Percentiles rank a stretch among this genome's conserved stretches.
These are phyloP conservation scores for Plantago ovata DNA, from an alignment of 257 asterid genomes.

Conservation along the genomic window DNA sequence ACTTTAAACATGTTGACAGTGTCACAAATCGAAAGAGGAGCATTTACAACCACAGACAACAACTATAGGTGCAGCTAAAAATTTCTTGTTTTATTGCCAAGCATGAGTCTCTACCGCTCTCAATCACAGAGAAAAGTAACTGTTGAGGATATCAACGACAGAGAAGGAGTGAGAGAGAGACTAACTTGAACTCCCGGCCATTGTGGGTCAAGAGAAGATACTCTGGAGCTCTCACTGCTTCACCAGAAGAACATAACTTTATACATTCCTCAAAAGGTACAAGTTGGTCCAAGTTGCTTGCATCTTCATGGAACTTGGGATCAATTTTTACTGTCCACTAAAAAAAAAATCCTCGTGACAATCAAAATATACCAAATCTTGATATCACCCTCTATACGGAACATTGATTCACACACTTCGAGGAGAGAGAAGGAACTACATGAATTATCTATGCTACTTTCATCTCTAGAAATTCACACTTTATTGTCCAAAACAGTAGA, in stretches of 20 bases:
- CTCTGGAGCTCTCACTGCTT: conserved; percentile 78
- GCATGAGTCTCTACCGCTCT: too few species aligned
- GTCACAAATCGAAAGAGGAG: conserved; percentile 2
- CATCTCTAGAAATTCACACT: not conserved
- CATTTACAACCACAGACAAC: not conserved
- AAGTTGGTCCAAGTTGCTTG: conserved; percentile 86
- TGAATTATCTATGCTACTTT: not conserved
- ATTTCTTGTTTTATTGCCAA: too few species aligned
- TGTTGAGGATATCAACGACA: conserved; percentile 13
- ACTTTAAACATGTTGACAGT: conserved; percentile 7
- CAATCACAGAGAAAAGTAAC: not conserved
- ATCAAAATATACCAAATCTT: conserved; percentile 2
- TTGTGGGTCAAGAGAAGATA: conserved; percentile 86
- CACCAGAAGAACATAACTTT: conserved; percentile 68
- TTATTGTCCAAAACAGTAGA: not conserved
- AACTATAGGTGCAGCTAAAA: too few species aligned
- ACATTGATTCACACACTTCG: conserved; percentile 1
- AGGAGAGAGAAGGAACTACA: not conserved
- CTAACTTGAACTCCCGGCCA: conserved; percentile 94
- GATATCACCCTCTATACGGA: conserved; percentile 6
- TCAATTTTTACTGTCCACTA: conserved; percentile 93
- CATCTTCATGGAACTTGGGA: conserved; percentile 92
- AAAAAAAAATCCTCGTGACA: conserved; percentile 25
- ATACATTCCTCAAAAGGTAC: conserved; percentile 91
- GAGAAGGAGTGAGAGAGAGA: conserved; percentile 30